Percentiles rank a stretch among this genome's conserved stretches.
phyloP scores from a whole-genome alignment of 169 alveolate species.

The Theileria parva region DNA sequence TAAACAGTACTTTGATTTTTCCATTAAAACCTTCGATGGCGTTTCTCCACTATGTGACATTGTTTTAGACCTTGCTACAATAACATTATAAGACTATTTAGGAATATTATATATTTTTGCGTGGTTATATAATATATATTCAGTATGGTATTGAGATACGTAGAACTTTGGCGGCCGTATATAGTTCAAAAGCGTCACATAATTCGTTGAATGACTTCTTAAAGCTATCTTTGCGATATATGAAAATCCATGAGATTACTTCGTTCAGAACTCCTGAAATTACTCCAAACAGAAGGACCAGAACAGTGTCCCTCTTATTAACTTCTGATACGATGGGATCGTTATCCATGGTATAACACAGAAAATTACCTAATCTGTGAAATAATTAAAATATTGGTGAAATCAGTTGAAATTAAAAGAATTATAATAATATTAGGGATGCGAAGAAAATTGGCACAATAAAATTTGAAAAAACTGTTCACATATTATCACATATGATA shows the following conservation, averaged over 20 bases:
- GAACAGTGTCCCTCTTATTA: slow-evolving; percentile 41
- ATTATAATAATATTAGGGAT: no score
- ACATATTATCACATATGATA: background rate
- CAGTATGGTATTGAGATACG: slow-evolving; percentile 27
- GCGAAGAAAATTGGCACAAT: background rate
- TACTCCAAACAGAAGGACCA: slow-evolving; percentile 28
- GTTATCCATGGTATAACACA: slow-evolving; percentile 3
- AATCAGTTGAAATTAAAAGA: background rate
- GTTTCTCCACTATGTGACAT: slow-evolving; percentile 18
- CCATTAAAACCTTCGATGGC: slow-evolving; percentile 13
- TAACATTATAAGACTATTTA: background rate
- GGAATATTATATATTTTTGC: no score
- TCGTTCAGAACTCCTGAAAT: slow-evolving; percentile 41
- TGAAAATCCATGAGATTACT: slow-evolving; percentile 17
- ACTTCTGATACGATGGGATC: slow-evolving; percentile 25
- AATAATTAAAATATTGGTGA: background rate
- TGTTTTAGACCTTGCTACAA: slow-evolving; percentile 14
- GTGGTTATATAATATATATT: background rate
- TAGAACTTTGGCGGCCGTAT: slow-evolving; percentile 30
- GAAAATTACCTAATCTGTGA: background rate
- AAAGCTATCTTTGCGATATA: slow-evolving; percentile 52
- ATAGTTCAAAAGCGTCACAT: slow-evolving; percentile 36
- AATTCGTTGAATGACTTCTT: slow-evolving; percentile 22
- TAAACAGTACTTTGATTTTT: slow-evolving; percentile 13
- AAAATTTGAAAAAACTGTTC: background rate